Percentiles rank a stretch among this genome's conserved stretches.
Conservation (phyloP, 169 alveolate genomes). For the Prorocentrum cordatum region DNA sequence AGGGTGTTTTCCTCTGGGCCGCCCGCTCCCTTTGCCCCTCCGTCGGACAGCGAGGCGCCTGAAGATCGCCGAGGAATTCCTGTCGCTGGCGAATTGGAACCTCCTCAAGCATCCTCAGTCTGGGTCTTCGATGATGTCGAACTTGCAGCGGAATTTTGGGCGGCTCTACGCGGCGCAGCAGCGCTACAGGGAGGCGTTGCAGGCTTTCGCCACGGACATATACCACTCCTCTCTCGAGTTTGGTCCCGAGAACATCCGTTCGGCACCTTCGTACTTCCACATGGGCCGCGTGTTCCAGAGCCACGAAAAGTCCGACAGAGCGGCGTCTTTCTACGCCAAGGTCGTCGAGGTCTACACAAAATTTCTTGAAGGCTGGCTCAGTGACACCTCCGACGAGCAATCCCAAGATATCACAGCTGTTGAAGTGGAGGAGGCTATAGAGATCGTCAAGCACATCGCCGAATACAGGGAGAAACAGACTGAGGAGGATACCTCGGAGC, state of each 20-base stretch:
- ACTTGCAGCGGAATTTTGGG: slow-evolving; percentile 74
- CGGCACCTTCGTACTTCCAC: slow-evolving; percentile 72
- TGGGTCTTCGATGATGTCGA: slow-evolving; percentile 30
- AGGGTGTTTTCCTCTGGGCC: too few species aligned
- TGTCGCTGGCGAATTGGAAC: slow-evolving; percentile 72
- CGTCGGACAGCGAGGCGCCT: too few species aligned
- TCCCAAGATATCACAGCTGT: slow-evolving; percentile 25
- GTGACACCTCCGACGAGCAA: not conserved
- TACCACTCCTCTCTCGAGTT: slow-evolving; percentile 12
- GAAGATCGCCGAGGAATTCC: slow-evolving; percentile 30
- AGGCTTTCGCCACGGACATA: slow-evolving; percentile 69
- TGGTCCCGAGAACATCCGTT: slow-evolving; percentile 57
- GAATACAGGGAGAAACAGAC: slow-evolving; percentile 35
- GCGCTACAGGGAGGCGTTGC: slow-evolving; percentile 57
- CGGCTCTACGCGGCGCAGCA: slow-evolving; percentile 73
- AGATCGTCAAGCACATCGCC: slow-evolving; percentile 13
- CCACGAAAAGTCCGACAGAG: slow-evolving; percentile 35
- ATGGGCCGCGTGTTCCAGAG: slow-evolving; percentile 73
- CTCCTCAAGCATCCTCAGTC: slow-evolving; percentile 72
- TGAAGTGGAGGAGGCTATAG: not conserved
- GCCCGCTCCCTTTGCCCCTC: too few species aligned
- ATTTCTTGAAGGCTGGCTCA: slow-evolving; percentile 32
- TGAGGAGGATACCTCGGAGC: too few species aligned
- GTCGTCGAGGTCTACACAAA: slow-evolving; percentile 36
- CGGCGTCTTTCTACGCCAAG: slow-evolving; percentile 31